Evolutionary conservation across 1,284 basidiomycete genomes (phyloP).

Genomic region (Fistulinella cinereoalba): DNA sequence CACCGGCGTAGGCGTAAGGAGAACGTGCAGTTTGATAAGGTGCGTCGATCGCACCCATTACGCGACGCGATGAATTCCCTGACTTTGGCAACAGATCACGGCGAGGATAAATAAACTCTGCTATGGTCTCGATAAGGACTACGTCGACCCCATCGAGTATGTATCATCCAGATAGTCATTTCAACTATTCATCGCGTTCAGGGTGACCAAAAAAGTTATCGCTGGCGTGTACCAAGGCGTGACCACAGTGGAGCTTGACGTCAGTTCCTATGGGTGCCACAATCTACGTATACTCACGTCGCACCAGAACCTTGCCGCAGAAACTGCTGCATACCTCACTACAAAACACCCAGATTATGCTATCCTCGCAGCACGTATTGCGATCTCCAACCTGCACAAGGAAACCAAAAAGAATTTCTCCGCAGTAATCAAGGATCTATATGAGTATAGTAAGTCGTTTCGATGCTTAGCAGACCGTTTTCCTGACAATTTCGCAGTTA

Average conservation of each 20-base stretch:
- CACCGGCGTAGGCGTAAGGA: conserved; percentile 65
- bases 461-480: conserved; percentile 1
- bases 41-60: conserved; percentile 30
- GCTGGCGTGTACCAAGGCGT: conserved; percentile 94
- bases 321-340: conserved; percentile 97
- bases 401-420: conserved; percentile 99
- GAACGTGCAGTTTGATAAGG: conserved; percentile 86
- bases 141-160: conserved; percentile 92
- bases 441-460: conserved; percentile 73
- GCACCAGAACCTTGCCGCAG: conserved; percentile 85
- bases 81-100: conserved; percentile 61
- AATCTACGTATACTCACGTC: conserved; percentile 6
- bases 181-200: conserved; percentile 29
- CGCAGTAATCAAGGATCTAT: conserved; percentile 87
- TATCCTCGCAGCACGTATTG: conserved; percentile 96
- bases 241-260: conserved; percentile 96
- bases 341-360: conserved; percentile 98
- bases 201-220: conserved; percentile 92
- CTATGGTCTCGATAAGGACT: conserved; percentile 92
- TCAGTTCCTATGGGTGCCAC: conserved; percentile 40
- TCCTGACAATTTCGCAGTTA: conserved; percentile 55
- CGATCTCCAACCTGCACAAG: conserved; percentile 98
- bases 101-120: conserved; percentile 93
- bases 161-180: conserved; percentile 24
- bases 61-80: conserved; percentile 9